Percentiles rank a stretch among this genome's conserved stretches.
Evolutionary conservation across 306 rosid species (phyloP).

Genomic region (Malus orientalis): DNA sequence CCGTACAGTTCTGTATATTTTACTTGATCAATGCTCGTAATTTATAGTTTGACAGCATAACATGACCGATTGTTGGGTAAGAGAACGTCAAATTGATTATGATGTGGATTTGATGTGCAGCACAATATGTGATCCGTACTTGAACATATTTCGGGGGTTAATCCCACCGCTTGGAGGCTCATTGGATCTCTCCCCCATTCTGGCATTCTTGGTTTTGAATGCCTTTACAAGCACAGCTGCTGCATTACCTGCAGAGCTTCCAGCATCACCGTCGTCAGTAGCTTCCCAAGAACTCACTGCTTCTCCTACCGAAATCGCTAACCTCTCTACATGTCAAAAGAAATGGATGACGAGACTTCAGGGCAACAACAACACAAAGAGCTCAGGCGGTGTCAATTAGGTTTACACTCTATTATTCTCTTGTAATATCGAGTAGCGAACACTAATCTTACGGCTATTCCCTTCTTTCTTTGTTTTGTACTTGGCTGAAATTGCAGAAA

Average conservation of each 20-base stretch:
- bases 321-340: slow-evolving; percentile 50
- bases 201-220: slow-evolving; percentile 78
- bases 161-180: slow-evolving; percentile 96
- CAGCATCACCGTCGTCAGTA: neutral
- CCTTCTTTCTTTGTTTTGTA: neutral
- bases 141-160: slow-evolving; percentile 91
- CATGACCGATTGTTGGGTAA: neutral
- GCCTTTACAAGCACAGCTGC: slow-evolving; percentile 90
- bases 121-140: slow-evolving; percentile 88
- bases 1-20: neutral
- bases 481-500: neutral
- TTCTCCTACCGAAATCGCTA: slow-evolving; percentile 14
- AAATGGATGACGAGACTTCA: slow-evolving; percentile 82
- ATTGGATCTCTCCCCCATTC: slow-evolving; percentile 85
- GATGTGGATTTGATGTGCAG: slow-evolving; percentile 35
- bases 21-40: neutral
- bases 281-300: slow-evolving; percentile 22
- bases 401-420: neutral
- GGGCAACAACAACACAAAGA: slow-evolving; percentile 38
- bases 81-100: neutral
- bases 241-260: slow-evolving; percentile 98
- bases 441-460: slow-evolving; percentile 5
- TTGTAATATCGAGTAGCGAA: neutral
- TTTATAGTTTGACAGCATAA: neutral
- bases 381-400: slow-evolving; percentile 24